Evolutionary conservation across 2,329 filamentous ascomycete genomes (phyloP), one percentile per base, ranked within the genome.

Genomic region (Pseudogymnoascus destructans): DNA sequence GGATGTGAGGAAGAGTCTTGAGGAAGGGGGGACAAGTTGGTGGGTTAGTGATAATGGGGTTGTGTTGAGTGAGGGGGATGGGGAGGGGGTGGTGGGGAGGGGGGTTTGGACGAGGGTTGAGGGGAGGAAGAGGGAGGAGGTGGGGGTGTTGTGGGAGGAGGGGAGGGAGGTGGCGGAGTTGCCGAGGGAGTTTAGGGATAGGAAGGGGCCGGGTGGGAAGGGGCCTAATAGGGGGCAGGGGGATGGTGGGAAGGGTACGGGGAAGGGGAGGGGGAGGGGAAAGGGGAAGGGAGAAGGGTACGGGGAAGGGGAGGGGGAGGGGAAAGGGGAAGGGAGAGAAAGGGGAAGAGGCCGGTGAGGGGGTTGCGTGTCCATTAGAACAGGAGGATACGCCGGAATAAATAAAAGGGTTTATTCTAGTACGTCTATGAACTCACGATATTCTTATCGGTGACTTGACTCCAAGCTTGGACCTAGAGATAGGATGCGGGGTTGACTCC

Each of bases 21-120:
- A 73, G 40, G 82, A 80, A 58, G 77, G 73, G 4, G 70, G 73
- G 0, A 72, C 89, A 62, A 75, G 77, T 66, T 95, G 91, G 79
- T 95, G 87, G 82, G 70, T 81, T 61, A 89, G 86, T 68, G 85
- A 87, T 64, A 92, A 92, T 67, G 85, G 81, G 1, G 87, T 92
- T 7, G 77, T 91, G 61, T 72, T 92, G 63, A 84, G 80, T 2
- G 80, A 81, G 65, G 81, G 74, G 72, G 67, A 79, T 60, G 79
- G 72, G 52, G 72, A 81, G 3, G 87, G 84, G 1, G 57, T 87
- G 5, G 74, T 95, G 63, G 78, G 81, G 27, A 70, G 79, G 17
- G 76, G 78, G 64, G 89, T 85, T 67, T 92, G 95, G 66, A 79
- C 79, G 72, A 78, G 81, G 66, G 90, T 92, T 1, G 79, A 80